Conservation (phyloP, 352 stramenopile genomes). For the Phytopythium cucurbitacearum region DNA sequence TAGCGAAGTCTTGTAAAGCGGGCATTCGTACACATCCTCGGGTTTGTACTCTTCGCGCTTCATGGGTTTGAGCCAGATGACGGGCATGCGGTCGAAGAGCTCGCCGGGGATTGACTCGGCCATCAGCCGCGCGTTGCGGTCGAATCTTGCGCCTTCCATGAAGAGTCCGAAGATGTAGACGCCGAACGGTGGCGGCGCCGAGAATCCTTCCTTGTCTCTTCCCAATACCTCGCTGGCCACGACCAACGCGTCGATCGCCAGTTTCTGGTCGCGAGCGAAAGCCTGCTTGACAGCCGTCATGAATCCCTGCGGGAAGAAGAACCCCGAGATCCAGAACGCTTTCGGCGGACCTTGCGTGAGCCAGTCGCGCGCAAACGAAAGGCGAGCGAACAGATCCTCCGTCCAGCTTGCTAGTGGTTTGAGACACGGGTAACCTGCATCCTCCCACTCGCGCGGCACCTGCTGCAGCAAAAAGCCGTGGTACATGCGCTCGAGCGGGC, state of each 20-base stretch:
- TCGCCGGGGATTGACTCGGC: conserved; percentile 87
- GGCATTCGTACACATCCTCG: conserved; percentile 84
- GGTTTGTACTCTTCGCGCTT: conserved; percentile 69
- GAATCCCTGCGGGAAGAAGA: conserved; percentile 96
- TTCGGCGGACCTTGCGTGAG: conserved; percentile 73
- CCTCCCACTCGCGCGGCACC: conserved; percentile 85
- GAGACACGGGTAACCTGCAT: conserved; percentile 88
- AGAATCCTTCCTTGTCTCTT: conserved; percentile 70
- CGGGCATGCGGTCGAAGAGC: conserved; percentile 89
- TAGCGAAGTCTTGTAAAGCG: conserved; percentile 92
- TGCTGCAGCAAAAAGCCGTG: conserved; percentile 90
- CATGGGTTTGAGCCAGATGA: conserved; percentile 90
- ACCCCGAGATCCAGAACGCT: conserved; percentile 90
- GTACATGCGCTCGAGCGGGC: conserved; percentile 90
- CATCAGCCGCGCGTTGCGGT: conserved; percentile 68
- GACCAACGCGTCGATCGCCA: conserved; percentile 90
- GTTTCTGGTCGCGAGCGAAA: conserved; percentile 86
- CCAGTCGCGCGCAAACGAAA: conserved; percentile 85
- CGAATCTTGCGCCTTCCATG: conserved; percentile 92
- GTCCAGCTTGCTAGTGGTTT: conserved; percentile 92
- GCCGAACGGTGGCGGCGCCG: conserved; percentile 61
- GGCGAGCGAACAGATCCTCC: conserved; percentile 89
- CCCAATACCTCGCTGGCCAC: conserved; percentile 81
- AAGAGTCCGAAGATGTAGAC: conserved; percentile 94
- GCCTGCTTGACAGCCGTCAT: conserved; percentile 94